Evolutionary conservation across 768 basidiomycete species (phyloP), one percentile per base, ranked within the genome.

Genomic region (Coprinellus micaceus): DNA sequence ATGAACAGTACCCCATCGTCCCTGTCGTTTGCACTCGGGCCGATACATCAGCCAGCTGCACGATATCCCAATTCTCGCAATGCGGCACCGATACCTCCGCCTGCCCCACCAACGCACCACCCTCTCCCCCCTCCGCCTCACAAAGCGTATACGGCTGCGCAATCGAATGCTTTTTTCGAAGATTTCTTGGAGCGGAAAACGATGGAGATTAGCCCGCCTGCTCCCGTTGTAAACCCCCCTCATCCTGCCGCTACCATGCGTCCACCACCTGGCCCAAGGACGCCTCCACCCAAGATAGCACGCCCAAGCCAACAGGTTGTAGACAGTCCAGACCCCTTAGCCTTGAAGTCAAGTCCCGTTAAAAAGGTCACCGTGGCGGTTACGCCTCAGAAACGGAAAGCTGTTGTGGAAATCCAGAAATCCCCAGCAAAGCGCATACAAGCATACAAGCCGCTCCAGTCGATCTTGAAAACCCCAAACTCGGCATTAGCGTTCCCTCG

Each of bases 381-480:
- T 7, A 89, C 89, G 0, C 88, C 89, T 10, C 80, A 78, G 49
- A 93, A 93, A 65, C 80, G 89, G 50, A 92, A 91, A 63, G 74
- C 79, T 2, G 75, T 75, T 3, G 82, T 81, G 24, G 74, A 82
- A 40, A 72, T 87, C 4, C 74, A 80, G 36, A 85, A 88, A 0
- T 87, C 90, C 0, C 78, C 80, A 6, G 64, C 78, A 43, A 91
- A 91, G 69, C 86, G 89, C 52, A 56, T 77, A 56, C 71, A 77
- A 33, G 64, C 68, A 1, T 60, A 66, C 43, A 71, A 63, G 62
- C 65, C 63, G 46, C 54, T 59, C n/a, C 36, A 58, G 30, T 65
- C 63, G 66, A 66, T 65, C 51, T 66, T 68, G 13, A 68, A 59
- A 28, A 61, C 58, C 52, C 44, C 69, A 24, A 45, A 4, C 36